These are phyloP conservation scores for Jamesozyma lodderae DNA, from an alignment of 805 yeast genomes.

Conservation along the genomic window DNA sequence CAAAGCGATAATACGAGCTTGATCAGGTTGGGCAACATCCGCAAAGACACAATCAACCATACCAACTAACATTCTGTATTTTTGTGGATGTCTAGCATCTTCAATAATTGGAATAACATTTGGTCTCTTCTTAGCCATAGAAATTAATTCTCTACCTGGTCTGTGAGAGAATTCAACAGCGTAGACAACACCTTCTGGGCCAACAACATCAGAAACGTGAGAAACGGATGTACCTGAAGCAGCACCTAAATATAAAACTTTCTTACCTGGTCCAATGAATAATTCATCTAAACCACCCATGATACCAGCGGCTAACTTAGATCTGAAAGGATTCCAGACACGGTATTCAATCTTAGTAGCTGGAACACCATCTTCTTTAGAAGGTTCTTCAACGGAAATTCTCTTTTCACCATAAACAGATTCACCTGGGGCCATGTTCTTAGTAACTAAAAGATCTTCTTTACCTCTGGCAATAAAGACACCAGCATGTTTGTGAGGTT, in stretches of 20 bases:
- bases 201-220: slow-evolving; percentile 96
- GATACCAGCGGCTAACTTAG: slow-evolving; percentile 98
- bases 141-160: slow-evolving; percentile 98
- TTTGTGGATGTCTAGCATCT: slow-evolving; percentile 99
- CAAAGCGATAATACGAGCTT: slow-evolving; percentile 98
- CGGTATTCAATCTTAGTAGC: slow-evolving; percentile 96
- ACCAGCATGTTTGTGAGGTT: slow-evolving; percentile 98
- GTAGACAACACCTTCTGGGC: slow-evolving; percentile 97
- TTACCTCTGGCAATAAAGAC: slow-evolving; percentile 99
- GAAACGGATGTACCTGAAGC: slow-evolving; percentile 99
- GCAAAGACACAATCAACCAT: slow-evolving; percentile 99
- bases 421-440: slow-evolving; percentile 97
- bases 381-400: slow-evolving; percentile 86
- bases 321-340: slow-evolving; percentile 99
- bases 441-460: slow-evolving; percentile 95
- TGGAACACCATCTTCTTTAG: slow-evolving; percentile 77
- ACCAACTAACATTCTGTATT: slow-evolving; percentile 97
- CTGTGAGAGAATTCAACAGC: slow-evolving; percentile 99
- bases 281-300: slow-evolving; percentile 99
- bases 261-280: slow-evolving; percentile 96
- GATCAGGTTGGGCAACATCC: slow-evolving; percentile 99
- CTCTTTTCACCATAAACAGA: slow-evolving; percentile 98
- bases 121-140: slow-evolving; percentile 99
- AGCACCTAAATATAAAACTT: slow-evolving; percentile 96
- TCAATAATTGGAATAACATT: slow-evolving; percentile 97